Conservation (phyloP, 2,329 filamentous ascomycete genomes). For the Westerdykella aurantiaca region DNA sequence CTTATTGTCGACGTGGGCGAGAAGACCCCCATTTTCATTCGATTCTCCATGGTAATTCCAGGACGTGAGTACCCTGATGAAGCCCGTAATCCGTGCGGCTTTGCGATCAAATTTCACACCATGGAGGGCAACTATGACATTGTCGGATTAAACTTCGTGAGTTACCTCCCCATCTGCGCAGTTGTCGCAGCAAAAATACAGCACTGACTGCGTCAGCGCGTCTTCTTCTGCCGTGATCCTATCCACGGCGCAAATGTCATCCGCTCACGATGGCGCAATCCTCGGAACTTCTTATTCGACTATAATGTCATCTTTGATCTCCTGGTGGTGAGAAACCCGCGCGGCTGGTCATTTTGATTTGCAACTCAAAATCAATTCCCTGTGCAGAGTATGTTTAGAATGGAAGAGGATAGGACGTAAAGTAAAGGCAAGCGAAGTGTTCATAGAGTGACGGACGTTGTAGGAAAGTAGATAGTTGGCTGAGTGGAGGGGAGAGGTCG, state of each 20-base stretch:
- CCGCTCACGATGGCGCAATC: slow-evolving; percentile 44
- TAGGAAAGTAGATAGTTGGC: too few relatives aligned
- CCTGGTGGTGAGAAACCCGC: slow-evolving; percentile 44
- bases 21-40: slow-evolving; percentile 41
- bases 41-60: slow-evolving; percentile 43
- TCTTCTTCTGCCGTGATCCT: slow-evolving; percentile 48
- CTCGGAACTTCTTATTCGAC: slow-evolving; percentile 46
- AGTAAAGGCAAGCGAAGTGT: too few relatives aligned
- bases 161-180: background rate
- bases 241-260: slow-evolving; percentile 46
- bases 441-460: too few relatives aligned
- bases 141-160: slow-evolving; percentile 43
- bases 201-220: slow-evolving; percentile 24
- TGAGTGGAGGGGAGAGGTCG: too few relatives aligned
- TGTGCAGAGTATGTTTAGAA: too few relatives aligned
- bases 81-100: slow-evolving; percentile 45
- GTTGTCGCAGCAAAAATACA: background rate
- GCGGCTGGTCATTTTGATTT: slow-evolving; percentile 21
- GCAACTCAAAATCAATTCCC: too few relatives aligned
- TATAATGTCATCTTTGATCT: slow-evolving; percentile 47
- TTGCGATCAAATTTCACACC: slow-evolving; percentile 48
- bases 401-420: slow-evolving; percentile 7
- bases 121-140: slow-evolving; percentile 48
- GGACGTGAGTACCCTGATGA: slow-evolving; percentile 43
- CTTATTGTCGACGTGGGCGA: slow-evolving; percentile 39